phyloP scores from a whole-genome alignment of 192 early-diverging fungal species.

The Pecoramyces ruminantium region DNA sequence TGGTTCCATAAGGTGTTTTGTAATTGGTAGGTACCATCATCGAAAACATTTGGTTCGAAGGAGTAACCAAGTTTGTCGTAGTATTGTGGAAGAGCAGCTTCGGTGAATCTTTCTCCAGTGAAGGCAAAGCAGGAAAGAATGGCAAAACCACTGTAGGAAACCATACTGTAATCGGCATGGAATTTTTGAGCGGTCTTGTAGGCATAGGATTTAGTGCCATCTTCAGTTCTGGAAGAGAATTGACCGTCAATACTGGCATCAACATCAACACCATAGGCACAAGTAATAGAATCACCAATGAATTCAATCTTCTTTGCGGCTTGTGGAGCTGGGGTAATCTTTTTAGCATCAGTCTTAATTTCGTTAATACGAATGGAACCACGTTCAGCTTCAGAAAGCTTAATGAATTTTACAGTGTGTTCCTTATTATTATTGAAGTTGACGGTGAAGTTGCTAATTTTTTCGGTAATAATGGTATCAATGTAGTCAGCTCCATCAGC shows the following conservation, averaged over 20 bases:
- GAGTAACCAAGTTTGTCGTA: background rate
- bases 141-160: background rate
- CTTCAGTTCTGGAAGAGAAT: background rate
- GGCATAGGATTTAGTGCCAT: background rate
- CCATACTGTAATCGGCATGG: background rate
- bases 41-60: background rate
- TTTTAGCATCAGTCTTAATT: background rate
- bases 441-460: background rate
- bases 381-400: background rate
- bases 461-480: background rate
- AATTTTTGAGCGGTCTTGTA: background rate
- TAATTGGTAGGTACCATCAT: background rate
- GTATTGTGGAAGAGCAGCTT: background rate
- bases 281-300: background rate
- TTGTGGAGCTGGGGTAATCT: background rate
- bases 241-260: background rate
- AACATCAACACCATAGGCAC: background rate
- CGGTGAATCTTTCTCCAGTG: background rate
- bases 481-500: background rate
- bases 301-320: background rate
- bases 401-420: background rate
- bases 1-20: background rate
- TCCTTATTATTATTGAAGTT: background rate
- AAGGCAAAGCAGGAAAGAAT: background rate
- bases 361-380: background rate